Conservation (phyloP, 2,329 filamentous ascomycete genomes). For the Colletotrichum liaoningense region DNA sequence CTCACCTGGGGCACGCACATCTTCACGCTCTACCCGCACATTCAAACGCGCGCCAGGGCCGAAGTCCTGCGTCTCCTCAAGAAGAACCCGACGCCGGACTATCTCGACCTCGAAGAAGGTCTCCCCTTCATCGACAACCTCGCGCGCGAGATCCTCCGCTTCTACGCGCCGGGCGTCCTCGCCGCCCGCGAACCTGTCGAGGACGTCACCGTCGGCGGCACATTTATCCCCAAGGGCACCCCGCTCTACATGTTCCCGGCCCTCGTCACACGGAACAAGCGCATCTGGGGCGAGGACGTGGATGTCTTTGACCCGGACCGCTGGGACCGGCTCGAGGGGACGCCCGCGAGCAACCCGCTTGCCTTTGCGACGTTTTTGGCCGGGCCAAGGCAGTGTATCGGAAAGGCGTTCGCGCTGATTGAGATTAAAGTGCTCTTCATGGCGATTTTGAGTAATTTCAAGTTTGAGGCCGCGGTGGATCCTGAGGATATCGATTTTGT, state of each 20-base stretch:
- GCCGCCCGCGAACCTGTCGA: slow-evolving; percentile 44
- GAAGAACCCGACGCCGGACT: slow-evolving; percentile 50
- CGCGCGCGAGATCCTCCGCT: slow-evolving; percentile 55
- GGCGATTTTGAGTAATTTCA: slow-evolving; percentile 46
- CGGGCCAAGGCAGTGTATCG: slow-evolving; percentile 52
- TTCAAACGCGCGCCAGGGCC: slow-evolving; percentile 51
- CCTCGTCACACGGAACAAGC: slow-evolving; percentile 48
- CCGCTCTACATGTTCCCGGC: slow-evolving; percentile 48
- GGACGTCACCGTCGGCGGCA: slow-evolving; percentile 47
- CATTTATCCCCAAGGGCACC: slow-evolving; percentile 49
- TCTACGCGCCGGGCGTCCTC: slow-evolving; percentile 50
- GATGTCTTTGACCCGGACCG: slow-evolving; percentile 50
- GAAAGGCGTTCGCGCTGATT: slow-evolving; percentile 47
- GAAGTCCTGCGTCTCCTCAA: slow-evolving; percentile 54
- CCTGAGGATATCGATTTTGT: slow-evolving; percentile 39
- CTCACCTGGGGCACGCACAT: slow-evolving; percentile 55
- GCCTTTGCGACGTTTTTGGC: slow-evolving; percentile 51
- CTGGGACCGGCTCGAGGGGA: slow-evolving; percentile 45
- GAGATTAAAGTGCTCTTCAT: slow-evolving; percentile 52
- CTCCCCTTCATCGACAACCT: slow-evolving; percentile 56
- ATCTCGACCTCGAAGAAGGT: slow-evolving; percentile 50
- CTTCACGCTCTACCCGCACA: slow-evolving; percentile 47
- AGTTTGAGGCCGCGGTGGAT: slow-evolving; percentile 39
- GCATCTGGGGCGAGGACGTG: slow-evolving; percentile 52
- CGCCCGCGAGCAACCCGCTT: slow-evolving; percentile 40